phyloP scores from a whole-genome alignment of 768 basidiomycete species.

The Suillus subaureus region DNA sequence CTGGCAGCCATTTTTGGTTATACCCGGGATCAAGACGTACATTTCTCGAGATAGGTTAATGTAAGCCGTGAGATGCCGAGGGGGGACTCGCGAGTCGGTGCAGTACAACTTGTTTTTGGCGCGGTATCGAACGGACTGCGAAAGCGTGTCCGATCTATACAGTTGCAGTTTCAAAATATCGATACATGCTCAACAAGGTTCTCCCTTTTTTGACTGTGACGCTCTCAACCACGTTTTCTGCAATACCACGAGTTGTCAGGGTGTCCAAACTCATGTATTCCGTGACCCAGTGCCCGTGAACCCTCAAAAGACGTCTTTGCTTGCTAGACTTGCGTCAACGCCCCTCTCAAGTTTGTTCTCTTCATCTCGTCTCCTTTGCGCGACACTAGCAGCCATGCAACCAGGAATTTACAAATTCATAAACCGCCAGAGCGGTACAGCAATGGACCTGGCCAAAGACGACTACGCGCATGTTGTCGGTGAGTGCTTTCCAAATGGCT shows the following conservation, averaged over 20 bases:
- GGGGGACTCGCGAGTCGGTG: not conserved
- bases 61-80: not conserved
- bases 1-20: not conserved
- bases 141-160: not conserved
- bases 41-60: not conserved
- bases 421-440: slow-evolving; percentile 36
- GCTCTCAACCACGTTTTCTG: not conserved
- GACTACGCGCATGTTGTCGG: slow-evolving; percentile 20
- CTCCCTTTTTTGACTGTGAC: not conserved
- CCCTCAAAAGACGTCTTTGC: not conserved
- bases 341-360: not conserved
- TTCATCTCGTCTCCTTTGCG: not conserved
- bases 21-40: not conserved
- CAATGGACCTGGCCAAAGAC: slow-evolving; percentile 31
- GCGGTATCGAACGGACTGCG: not conserved
- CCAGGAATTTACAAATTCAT: slow-evolving; percentile 33
- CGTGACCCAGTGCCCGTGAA: too few relatives aligned
- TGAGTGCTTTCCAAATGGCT: slow-evolving; percentile 13
- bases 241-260: not conserved
- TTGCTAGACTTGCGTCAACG: not conserved
- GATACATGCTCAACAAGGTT: not conserved
- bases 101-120: not conserved
- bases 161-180: not conserved
- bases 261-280: not conserved
- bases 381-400: slow-evolving; percentile 15